phyloP scores from a whole-genome alignment of 257 asterid species.

The Petunia axillaris region DNA sequence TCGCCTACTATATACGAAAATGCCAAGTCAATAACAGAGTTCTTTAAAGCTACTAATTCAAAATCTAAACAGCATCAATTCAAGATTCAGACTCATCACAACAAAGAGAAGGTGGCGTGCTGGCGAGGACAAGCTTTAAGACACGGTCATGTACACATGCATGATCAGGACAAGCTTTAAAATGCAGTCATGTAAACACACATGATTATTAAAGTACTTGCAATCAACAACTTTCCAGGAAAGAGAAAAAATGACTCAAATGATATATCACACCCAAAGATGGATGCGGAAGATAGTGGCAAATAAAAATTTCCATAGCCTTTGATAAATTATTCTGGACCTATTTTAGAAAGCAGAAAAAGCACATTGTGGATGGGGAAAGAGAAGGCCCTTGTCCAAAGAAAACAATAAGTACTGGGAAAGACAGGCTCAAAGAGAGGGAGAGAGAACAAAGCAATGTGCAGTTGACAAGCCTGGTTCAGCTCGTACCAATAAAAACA shows the following conservation, averaged over 20 bases:
- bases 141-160: too few species aligned
- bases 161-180: too few species aligned
- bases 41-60: background rate
- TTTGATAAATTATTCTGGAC: background rate
- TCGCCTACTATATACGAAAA: slow-evolving; percentile 49
- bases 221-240: background rate
- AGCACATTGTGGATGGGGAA: background rate
- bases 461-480: background rate
- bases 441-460: background rate
- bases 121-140: too few species aligned
- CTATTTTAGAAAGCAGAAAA: slow-evolving; percentile 18
- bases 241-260: background rate
- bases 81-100: background rate
- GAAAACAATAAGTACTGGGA: background rate
- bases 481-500: background rate
- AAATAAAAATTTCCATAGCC: background rate
- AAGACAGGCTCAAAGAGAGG: background rate
- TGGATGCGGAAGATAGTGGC: background rate
- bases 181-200: too few species aligned
- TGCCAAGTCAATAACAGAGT: slow-evolving; percentile 12
- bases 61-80: background rate
- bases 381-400: too few species aligned
- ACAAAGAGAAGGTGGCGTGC: background rate
- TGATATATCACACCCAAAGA: background rate
- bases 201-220: too few species aligned